Conservation (phyloP, 2,329 filamentous ascomycete species). For the Ophiosphaerella herpotricha region DNA sequence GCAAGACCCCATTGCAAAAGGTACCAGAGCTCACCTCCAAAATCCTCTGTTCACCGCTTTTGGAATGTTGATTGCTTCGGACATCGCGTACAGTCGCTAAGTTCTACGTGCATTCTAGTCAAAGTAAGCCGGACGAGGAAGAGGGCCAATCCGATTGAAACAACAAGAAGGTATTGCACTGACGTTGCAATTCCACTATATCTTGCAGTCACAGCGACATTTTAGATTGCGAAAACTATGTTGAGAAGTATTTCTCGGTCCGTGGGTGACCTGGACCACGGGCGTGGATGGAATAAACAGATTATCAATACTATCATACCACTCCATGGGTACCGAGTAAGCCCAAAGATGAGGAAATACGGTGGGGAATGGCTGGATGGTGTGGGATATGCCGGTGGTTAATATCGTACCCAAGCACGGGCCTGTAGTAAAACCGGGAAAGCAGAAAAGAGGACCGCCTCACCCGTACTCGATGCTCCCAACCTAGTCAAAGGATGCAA, state of each 20-base stretch:
- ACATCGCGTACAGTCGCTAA: too few relatives aligned
- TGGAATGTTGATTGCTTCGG: too few relatives aligned
- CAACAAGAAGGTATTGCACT: neutral
- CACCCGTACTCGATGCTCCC: too few relatives aligned
- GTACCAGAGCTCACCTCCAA: too few relatives aligned
- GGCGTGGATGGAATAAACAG: neutral
- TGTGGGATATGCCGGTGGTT: slow-evolving; percentile 1
- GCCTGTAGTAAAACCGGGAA: too few relatives aligned
- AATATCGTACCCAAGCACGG: neutral
- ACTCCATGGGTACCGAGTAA: neutral
- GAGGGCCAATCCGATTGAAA: neutral
- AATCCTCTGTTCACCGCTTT: too few relatives aligned
- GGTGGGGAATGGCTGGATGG: neutral
- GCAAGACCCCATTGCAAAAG: neutral
- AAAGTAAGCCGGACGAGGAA: neutral
- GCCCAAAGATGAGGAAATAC: neutral
- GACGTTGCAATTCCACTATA: neutral
- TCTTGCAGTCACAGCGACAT: neutral
- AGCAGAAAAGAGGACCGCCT: too few relatives aligned
- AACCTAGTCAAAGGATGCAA: too few relatives aligned
- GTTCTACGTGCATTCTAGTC: neutral
- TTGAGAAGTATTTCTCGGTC: neutral
- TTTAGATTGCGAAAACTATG: neutral
- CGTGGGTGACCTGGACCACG: neutral
- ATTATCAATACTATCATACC: neutral